Evolutionary conservation across 768 basidiomycete species (phyloP).

Genomic region (Porpolomopsis calyptriformis): DNA sequence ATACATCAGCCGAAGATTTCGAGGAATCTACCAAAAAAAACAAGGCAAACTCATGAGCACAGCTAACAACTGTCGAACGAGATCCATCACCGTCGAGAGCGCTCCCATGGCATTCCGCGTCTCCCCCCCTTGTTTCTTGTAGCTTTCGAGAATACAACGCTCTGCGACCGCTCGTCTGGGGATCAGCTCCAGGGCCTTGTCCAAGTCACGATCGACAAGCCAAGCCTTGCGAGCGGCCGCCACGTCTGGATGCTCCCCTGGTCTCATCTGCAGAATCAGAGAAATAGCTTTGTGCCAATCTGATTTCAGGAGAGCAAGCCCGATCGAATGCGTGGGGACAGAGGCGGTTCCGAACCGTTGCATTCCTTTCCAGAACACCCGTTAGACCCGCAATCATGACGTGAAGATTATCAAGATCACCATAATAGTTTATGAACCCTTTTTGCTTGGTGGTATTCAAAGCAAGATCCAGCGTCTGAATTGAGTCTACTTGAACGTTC

Average conservation of each 20-base stretch:
- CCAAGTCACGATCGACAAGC: constrained; percentile 73
- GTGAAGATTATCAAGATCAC: constrained; percentile 28
- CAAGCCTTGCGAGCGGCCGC: constrained; percentile 75
- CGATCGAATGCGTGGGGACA: constrained; percentile 90
- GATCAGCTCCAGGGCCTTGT: constrained; percentile 75
- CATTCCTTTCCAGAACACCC: constrained; percentile 56
- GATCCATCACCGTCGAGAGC: constrained; percentile 56
- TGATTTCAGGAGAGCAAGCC: constrained; percentile 77
- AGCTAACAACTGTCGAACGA: background rate
- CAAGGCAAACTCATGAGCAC: constrained; percentile 7
- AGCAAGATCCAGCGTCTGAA: constrained; percentile 61
- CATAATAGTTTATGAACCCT: constrained; percentile 98
- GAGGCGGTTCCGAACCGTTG: constrained; percentile 97
- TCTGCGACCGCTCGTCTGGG: constrained; percentile 91
- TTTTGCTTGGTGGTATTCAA: constrained; percentile 67
- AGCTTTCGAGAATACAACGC: constrained; percentile 83
- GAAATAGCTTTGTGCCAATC: constrained; percentile 86
- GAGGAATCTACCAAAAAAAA: constrained; percentile 68
- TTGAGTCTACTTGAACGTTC: constrained; percentile 72
- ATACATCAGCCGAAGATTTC: constrained; percentile 93
- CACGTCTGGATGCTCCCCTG: constrained; percentile 92
- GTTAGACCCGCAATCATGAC: background rate
- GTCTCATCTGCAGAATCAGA: constrained; percentile 69
- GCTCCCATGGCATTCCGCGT: constrained; percentile 81
- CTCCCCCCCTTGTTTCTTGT: constrained; percentile 68